Evolutionary conservation across 2,329 filamentous ascomycete species (phyloP).

Genomic region (Bisporella sp.): DNA sequence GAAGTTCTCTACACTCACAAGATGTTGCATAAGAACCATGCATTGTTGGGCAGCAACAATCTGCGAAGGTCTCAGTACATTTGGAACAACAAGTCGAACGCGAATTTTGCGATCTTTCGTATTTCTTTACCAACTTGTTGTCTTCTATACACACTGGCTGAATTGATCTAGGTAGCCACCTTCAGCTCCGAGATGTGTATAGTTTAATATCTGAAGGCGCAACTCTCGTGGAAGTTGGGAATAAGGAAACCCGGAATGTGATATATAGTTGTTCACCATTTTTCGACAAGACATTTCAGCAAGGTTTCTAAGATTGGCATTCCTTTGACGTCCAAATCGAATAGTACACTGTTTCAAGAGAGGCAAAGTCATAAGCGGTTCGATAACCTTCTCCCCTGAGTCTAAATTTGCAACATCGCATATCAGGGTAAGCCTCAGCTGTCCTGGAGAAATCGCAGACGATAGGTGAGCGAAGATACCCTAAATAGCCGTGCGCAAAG

Average conservation of each 20-base stretch:
- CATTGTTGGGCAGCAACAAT: background rate
- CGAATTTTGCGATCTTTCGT: background rate
- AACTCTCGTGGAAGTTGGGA: background rate
- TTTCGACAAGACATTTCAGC: background rate
- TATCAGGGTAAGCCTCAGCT: background rate
- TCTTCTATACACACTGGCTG: background rate
- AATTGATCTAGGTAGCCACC: background rate
- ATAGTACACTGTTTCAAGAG: background rate
- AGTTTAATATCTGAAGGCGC: background rate
- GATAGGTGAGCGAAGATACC: background rate
- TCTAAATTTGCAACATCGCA: background rate
- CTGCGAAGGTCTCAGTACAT: background rate
- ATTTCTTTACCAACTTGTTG: background rate
- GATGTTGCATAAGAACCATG: background rate
- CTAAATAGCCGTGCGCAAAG: no score
- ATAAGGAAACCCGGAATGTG: background rate
- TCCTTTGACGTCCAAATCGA: background rate
- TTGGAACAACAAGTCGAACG: background rate
- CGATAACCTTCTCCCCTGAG: background rate
- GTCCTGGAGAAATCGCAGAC: background rate
- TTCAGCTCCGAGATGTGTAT: background rate
- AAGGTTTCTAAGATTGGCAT: background rate
- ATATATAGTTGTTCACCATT: background rate
- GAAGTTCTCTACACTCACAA: background rate
- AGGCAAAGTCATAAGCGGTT: background rate